phyloP scores from a whole-genome alignment of 768 basidiomycete genomes.

The Pulveroboletus frians region DNA sequence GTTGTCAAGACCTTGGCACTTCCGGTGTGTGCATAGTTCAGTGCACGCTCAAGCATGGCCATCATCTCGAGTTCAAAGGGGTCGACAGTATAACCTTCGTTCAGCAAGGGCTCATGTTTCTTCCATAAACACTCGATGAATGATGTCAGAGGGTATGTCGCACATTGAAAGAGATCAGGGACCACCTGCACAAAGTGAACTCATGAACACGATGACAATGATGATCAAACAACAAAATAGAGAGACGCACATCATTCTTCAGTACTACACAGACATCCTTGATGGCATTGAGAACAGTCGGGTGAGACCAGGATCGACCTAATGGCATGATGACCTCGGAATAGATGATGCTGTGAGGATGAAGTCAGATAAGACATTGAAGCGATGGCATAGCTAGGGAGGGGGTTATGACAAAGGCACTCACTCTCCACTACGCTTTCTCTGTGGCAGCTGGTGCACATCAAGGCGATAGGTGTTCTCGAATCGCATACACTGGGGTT shows the following conservation, averaged over 20 bases:
- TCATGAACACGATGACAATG: too few relatives aligned
- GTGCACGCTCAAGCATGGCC: not conserved
- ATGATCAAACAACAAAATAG: too few relatives aligned
- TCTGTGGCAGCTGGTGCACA: not conserved
- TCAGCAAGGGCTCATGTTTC: not conserved
- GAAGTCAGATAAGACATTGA: too few relatives aligned
- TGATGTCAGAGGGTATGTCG: not conserved
- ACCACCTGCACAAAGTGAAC: not conserved
- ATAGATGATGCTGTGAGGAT: not conserved
- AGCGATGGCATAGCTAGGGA: too few relatives aligned
- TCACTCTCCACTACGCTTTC: not conserved
- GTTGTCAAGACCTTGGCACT: not conserved
- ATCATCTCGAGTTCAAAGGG: not conserved
- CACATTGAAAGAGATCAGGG: not conserved
- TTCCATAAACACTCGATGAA: not conserved
- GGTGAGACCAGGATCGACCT: not conserved
- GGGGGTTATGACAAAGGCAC: too few relatives aligned
- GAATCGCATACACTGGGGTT: not conserved
- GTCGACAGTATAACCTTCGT: not conserved
- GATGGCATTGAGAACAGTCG: rapidly evolving
- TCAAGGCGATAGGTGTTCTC: not conserved
- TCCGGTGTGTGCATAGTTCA: constrained; percentile 4
- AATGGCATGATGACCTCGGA: not conserved
- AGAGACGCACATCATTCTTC: not conserved
- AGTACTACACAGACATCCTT: rapidly evolving